Conservation (phyloP, 2,329 filamentous ascomycete species). For the Nemania sp. region DNA sequence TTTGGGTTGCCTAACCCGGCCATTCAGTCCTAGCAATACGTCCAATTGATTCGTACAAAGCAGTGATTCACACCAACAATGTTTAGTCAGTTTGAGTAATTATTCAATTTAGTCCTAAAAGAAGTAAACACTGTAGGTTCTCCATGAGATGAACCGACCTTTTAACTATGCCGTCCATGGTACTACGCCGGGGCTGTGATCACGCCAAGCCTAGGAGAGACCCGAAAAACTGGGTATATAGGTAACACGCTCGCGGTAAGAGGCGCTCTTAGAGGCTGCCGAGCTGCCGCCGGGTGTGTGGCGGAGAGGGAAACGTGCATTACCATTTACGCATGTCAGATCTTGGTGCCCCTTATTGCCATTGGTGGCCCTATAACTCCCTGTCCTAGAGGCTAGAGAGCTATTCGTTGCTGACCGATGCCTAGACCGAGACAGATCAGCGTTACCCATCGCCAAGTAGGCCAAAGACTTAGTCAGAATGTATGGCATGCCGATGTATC, state of each 20-base stretch:
- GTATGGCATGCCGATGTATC: not conserved
- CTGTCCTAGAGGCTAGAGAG: not conserved
- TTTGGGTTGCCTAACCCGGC: too few species aligned
- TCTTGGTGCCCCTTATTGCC: not conserved
- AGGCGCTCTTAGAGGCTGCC: not conserved
- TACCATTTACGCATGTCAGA: not conserved
- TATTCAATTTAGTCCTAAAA: not conserved
- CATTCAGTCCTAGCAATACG: not conserved
- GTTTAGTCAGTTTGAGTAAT: not conserved
- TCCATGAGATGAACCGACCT: not conserved
- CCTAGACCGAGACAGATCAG: not conserved
- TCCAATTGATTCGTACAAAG: not conserved
- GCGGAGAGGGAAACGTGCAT: constrained; percentile 3
- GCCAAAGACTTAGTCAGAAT: not conserved
- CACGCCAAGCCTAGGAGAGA: constrained; percentile 15
- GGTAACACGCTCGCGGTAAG: constrained; percentile 3
- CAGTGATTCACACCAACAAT: not conserved
- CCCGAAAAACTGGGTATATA: constrained; percentile 5
- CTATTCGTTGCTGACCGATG: not conserved
- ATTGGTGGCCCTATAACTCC: constrained; percentile 28
- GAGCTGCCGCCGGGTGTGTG: constrained; percentile 27
- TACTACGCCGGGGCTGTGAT: constrained; percentile 20
- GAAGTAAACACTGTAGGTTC: not conserved
- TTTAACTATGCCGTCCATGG: not conserved
- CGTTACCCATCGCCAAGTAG: not conserved